Percentiles rank a stretch among this genome's conserved stretches.
phyloP scores from a whole-genome alignment of 202 grass and related monocot genomes.

The Bolboschoenoplectus hybrid region DNA sequence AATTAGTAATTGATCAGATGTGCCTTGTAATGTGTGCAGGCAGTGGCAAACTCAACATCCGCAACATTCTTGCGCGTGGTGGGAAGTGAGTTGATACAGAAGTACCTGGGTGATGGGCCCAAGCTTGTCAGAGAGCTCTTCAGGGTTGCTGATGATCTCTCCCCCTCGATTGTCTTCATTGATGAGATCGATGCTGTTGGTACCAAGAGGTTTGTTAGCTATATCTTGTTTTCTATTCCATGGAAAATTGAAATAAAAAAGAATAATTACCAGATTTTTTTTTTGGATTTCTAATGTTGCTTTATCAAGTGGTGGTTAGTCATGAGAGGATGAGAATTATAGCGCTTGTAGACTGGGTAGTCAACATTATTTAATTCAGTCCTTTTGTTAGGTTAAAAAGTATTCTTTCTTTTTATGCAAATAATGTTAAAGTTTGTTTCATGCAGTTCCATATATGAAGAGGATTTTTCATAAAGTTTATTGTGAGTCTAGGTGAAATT shows the following conservation, averaged over 20 bases:
- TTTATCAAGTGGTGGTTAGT: not conserved
- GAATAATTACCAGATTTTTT: not conserved
- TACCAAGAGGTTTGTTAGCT: constrained; percentile 71
- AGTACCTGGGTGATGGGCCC: constrained; percentile 96
- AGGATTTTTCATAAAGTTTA: not conserved
- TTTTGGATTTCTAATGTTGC: not conserved
- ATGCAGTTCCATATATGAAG: not conserved
- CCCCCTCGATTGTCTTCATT: constrained; percentile 96
- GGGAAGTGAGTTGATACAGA: constrained; percentile 96
- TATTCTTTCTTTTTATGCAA: not conserved
- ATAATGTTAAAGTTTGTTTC: not conserved
- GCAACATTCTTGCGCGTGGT: constrained; percentile 98
- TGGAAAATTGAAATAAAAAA: not conserved
- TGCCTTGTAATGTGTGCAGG: constrained; percentile 49
- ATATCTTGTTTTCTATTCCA: not conserved
- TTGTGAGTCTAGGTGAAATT: not conserved
- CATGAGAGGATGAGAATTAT: not conserved
- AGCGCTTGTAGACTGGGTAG: not conserved
- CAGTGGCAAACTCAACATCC: constrained; percentile 96
- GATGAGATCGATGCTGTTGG: constrained; percentile 97
- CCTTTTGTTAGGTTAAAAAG: not conserved
- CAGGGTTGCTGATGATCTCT: constrained; percentile 93
- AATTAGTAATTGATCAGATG: not conserved
- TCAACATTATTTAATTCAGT: not conserved
- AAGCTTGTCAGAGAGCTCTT: constrained; percentile 95